phyloP scores from a whole-genome alignment of 805 yeast species.

The Saccharomycopsis oosterbeekiorum region DNA sequence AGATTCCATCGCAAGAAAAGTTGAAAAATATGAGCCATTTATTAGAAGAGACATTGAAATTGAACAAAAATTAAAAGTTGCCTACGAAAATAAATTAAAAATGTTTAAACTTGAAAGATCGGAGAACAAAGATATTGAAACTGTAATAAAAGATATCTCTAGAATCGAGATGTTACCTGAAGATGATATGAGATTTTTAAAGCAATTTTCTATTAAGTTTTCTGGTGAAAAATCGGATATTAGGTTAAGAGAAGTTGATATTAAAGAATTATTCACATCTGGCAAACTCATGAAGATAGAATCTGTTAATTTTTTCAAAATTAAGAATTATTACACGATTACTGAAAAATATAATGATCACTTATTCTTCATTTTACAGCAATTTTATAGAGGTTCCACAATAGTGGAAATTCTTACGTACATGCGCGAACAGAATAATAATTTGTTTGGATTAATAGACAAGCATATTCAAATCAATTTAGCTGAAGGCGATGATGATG shows the following conservation, averaged over 20 bases:
- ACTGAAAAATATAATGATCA: background rate
- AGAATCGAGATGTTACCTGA: background rate
- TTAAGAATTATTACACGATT: background rate
- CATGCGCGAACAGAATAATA: slow-evolving; percentile 4
- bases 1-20: background rate
- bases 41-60: background rate
- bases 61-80: background rate
- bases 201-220: background rate
- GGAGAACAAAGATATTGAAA: background rate
- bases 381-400: background rate
- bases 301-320: background rate
- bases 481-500: background rate
- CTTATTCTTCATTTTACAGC: background rate
- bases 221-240: background rate
- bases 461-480: slow-evolving; percentile 10
- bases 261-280: background rate
- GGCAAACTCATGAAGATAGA: background rate
- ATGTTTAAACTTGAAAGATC: background rate
- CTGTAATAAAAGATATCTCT: background rate
- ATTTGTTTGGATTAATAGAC: slow-evolving; percentile 2
- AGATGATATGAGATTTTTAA: background rate
- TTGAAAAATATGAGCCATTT: background rate
- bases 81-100: background rate
- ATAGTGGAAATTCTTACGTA: background rate
- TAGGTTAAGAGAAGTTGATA: background rate